A percentile compares a stretch with the other conserved stretches of the same genome.
phyloP scores from a whole-genome alignment of 2,329 filamentous ascomycete species.

The Aspergillaceae sp. region DNA sequence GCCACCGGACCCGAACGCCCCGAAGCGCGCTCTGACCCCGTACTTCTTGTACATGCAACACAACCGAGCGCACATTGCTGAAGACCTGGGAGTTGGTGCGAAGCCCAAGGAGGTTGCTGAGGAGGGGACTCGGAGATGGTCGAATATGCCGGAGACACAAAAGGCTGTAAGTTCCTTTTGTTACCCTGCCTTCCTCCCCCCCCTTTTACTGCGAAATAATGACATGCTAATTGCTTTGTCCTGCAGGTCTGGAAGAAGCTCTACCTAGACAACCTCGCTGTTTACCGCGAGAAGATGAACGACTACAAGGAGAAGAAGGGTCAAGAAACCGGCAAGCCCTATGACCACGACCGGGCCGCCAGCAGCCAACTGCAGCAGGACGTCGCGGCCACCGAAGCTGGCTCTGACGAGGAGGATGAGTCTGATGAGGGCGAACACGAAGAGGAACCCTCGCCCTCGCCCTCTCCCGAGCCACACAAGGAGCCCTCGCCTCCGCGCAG shows the following conservation, averaged over 20 bases:
- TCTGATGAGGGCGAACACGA: conserved; percentile 13
- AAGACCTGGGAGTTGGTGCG: conserved; percentile 61
- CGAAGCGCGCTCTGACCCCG: conserved; percentile 85
- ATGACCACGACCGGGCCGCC: conserved; percentile 11
- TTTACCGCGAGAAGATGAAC: conserved; percentile 48
- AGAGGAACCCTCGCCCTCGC: conserved; percentile 23
- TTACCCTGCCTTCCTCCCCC: not conserved
- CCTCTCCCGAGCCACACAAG: conserved; percentile 29
- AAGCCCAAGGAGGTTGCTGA: conserved; percentile 81
- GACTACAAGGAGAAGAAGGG: conserved; percentile 51
- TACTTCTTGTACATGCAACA: conserved; percentile 94
- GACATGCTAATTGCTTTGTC: conserved; percentile 5
- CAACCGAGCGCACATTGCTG: conserved; percentile 71
- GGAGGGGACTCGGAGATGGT: conserved; percentile 81
- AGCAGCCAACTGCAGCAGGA: conserved; percentile 33
- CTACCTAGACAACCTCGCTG: conserved; percentile 50
- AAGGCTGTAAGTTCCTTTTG: conserved; percentile 49
- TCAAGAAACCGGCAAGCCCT: conserved; percentile 30
- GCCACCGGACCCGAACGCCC: conserved; percentile 81
- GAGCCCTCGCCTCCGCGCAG: conserved; percentile 37
- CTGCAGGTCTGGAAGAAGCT: conserved; percentile 46
- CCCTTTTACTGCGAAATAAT: not conserved
- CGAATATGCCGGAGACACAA: conserved; percentile 62
- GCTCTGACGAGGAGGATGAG: conserved; percentile 9
- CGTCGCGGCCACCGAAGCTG: conserved; percentile 28